These are phyloP conservation scores for Calendula officinalis DNA, from an alignment of 129 eudicot genomes.

Conservation along the genomic window DNA sequence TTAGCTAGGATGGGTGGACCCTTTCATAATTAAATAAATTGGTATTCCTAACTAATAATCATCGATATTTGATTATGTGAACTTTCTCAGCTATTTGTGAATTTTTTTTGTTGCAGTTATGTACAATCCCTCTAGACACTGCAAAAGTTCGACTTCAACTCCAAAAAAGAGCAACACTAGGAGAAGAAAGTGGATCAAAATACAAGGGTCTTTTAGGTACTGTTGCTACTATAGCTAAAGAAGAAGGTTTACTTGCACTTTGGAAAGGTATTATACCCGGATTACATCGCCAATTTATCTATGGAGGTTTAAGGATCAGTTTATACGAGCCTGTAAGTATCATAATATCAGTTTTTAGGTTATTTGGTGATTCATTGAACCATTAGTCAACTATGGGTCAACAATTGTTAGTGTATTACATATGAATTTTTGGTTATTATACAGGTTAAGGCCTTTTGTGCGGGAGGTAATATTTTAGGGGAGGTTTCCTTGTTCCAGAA, in stretches of 20 bases:
- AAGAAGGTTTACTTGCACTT: slow-evolving; percentile 88
- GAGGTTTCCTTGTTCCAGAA: slow-evolving; percentile 73
- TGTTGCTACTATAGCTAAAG: slow-evolving; percentile 71
- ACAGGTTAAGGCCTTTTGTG: slow-evolving; percentile 82
- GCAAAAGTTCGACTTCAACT: slow-evolving; percentile 98
- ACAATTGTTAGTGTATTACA: slow-evolving; percentile 28
- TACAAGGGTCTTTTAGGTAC: slow-evolving; percentile 84
- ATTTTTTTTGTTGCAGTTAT: slow-evolving; percentile 62
- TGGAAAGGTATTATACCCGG: slow-evolving; percentile 98
- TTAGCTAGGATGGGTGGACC: neutral
- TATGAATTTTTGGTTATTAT: slow-evolving; percentile 27
- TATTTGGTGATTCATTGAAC: slow-evolving; percentile 32
- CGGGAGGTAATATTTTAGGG: slow-evolving; percentile 47
- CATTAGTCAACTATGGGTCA: slow-evolving; percentile 16
- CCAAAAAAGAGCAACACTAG: slow-evolving; percentile 56
- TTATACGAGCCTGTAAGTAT: slow-evolving; percentile 85
- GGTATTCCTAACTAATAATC: neutral
- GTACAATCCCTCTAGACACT: slow-evolving; percentile 90
- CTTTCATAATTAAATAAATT: neutral
- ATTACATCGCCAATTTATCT: slow-evolving; percentile 83
- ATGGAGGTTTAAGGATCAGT: slow-evolving; percentile 93
- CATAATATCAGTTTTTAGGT: slow-evolving; percentile 9
- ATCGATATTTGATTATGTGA: neutral
- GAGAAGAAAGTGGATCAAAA: slow-evolving; percentile 55
- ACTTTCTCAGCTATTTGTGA: neutral